These are phyloP conservation scores for Gremmenia infestans DNA, from an alignment of 2,329 filamentous ascomycete species.

Conservation along the genomic window DNA sequence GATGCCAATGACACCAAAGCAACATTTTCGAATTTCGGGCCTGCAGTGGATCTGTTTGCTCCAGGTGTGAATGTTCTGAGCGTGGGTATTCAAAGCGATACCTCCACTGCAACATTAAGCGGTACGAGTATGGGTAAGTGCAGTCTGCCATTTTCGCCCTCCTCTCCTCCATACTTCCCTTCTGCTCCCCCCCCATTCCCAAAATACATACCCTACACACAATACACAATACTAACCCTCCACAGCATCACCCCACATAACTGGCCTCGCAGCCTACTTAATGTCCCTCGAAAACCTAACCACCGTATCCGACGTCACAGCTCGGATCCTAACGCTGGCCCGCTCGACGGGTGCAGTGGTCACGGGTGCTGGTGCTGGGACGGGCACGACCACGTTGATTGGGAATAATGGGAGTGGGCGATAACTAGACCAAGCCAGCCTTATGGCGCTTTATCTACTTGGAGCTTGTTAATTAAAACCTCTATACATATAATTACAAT, in stretches of 20 bases:
- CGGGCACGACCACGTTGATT: slow-evolving; percentile 1
- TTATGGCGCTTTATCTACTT: too few species aligned
- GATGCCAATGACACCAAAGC: slow-evolving; percentile 36
- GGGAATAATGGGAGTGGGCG: slow-evolving; percentile 6
- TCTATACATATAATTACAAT: too few species aligned
- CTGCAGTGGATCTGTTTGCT: slow-evolving; percentile 46
- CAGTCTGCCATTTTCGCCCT: not conserved
- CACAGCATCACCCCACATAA: slow-evolving; percentile 60
- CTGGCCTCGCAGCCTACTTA: slow-evolving; percentile 63
- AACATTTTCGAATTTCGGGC: slow-evolving; percentile 47
- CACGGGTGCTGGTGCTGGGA: not conserved
- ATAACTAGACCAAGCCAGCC: not conserved
- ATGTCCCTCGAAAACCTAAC: slow-evolving; percentile 43
- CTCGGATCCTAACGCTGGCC: slow-evolving; percentile 34
- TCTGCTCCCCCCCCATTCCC: not conserved
- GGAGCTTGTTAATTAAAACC: too few species aligned
- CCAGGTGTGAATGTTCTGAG: slow-evolving; percentile 44
- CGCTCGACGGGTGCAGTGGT: slow-evolving; percentile 21
- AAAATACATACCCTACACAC: not conserved
- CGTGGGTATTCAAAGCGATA: slow-evolving; percentile 40
- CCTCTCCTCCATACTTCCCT: not conserved
- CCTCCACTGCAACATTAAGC: slow-evolving; percentile 43
- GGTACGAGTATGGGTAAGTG: slow-evolving; percentile 53
- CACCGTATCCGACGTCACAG: slow-evolving; percentile 35
- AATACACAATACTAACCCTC: too few species aligned